Evolutionary conservation across 495 filamentous ascomycete genomes (phyloP).

Genomic region (Clohesyomyces aquaticus): DNA sequence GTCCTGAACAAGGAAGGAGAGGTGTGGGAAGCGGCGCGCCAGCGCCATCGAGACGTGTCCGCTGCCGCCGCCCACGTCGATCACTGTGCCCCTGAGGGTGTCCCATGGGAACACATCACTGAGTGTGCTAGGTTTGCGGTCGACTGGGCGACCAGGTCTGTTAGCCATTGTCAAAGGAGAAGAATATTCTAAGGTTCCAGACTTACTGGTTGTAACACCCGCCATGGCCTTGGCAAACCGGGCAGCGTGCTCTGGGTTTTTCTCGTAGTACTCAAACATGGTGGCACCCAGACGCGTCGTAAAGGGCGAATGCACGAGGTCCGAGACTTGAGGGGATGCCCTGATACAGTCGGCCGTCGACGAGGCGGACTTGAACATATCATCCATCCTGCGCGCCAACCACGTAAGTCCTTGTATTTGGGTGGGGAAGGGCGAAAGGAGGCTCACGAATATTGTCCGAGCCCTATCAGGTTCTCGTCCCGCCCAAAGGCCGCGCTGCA

Average conservation of each 20-base stretch:
- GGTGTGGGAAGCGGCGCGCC: conserved; percentile 28
- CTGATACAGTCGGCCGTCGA: conserved; percentile 15
- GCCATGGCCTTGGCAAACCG: conserved; percentile 40
- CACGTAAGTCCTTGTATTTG: not conserved
- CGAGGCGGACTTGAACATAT: conserved; percentile 11
- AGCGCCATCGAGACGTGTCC: not conserved
- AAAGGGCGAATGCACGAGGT: conserved; percentile 32
- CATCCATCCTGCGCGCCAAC: not conserved
- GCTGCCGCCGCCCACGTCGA: not conserved
- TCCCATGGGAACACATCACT: not conserved
- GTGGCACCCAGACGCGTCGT: conserved; percentile 30
- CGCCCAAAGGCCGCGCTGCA: too few species aligned
- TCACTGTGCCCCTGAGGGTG: not conserved
- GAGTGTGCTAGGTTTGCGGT: not conserved
- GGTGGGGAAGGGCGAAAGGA: not conserved
- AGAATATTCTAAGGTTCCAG: not conserved
- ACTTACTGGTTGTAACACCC: conserved; percentile 16
- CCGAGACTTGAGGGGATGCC: not conserved
- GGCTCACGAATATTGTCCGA: not conserved
- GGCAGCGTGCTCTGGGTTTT: conserved; percentile 35
- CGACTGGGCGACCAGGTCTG: conserved; percentile 16
- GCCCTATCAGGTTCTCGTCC: too few species aligned
- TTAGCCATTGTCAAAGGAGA: conserved; percentile 1
- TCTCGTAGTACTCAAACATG: conserved; percentile 42
- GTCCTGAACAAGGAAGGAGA: conserved; percentile 44